Conservation (phyloP, 129 eudicot genomes). For the sunflower (Helianthus annuus) region HanXRQr2.0-SUNRISE NC_035447.2:36401849-36402348, state of each 20-base stretch:
- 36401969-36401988: conserved; percentile 42
- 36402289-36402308: conserved; percentile 58
- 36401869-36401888: not conserved
- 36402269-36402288: not conserved
- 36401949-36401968: conserved; percentile 12
- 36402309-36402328: conserved; percentile 76
- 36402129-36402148: conserved; percentile 8
- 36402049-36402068: conserved; percentile 81
- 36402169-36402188: conserved; percentile 5
- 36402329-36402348: conserved; percentile 77
- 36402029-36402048: conserved; percentile 84
- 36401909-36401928: conserved; percentile 2
- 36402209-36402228: not conserved
- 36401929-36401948: conserved; percentile 1
- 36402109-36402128: conserved; percentile 13
- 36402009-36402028: conserved; percentile 72
- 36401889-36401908: not conserved
- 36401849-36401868: conserved; percentile 13
- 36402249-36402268: conserved; percentile 25
- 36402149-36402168: not conserved
- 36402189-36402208: no score
- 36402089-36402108: conserved; percentile 76
- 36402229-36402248: not conserved
- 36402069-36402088: conserved; percentile 74
- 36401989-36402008: conserved; percentile 77